Base-by-base conservation (phyloP, 2,329 filamentous ascomycete species). In the Phoma sp. region DNA sequence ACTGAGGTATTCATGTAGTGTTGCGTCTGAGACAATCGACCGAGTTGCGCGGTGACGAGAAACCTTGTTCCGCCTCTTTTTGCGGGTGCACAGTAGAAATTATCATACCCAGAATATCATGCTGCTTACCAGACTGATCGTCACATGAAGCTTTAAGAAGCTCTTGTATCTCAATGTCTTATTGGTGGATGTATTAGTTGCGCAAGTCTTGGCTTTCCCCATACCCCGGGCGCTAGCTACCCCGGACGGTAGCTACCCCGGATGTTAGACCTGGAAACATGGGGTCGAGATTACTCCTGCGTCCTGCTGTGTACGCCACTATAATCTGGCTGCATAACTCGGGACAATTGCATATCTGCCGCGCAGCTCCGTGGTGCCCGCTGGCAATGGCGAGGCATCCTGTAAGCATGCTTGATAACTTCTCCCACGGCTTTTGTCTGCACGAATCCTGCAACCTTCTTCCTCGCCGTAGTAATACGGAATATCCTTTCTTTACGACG, bases 111-210 rank as follows among this genome's bases (percentile, higher is more conserved):
- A 17, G 17, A 17, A 17, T 17, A 17, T 17, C 17, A 17, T 17
- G 17, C 17, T 17, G 17, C 17, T 17, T 17, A 17, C 17, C 17
- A 17, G 17, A 17, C 17, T 17, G 17, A 17, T 17, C 17, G 17
- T 17, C 17, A 17, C 17, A 17, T 12, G 27, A 29, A 29, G 27
- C 27, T 29, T 29, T 29, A 12, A 29, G 27, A 29, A 29, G 27
- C 27, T 29, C 9, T 29, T 10, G 27, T 10, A 29, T 12, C 8
- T 29, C 4, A 29, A 10, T 10, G 4, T 10, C 4, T 12, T 13
- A 55, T 55, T 55, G 46, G 52, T 55, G 52, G 52, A 55, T 51
- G 19, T 43, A 51, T 17, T 19, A 12, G 21, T 13, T 43, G 36
- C 41, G 17, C 31, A 43, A 22, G 4, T 46, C 52, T 51, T 51